Percentiles rank a stretch among this genome's conserved stretches.
Conservation (phyloP, 106 monocot genomes). For the Vanilla planifolia region DNA sequence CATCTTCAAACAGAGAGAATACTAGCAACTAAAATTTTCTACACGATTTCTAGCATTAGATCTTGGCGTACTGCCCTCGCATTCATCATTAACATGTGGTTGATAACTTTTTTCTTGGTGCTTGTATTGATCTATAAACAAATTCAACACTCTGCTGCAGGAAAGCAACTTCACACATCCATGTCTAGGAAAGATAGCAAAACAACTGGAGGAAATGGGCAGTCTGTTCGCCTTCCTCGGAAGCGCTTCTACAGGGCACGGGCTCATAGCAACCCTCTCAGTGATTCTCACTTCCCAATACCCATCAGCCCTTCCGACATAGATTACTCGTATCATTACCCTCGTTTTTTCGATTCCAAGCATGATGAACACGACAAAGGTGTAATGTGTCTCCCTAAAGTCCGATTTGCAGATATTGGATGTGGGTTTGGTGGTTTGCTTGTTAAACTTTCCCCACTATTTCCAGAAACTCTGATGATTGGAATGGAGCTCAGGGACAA, state of each 20-base stretch:
- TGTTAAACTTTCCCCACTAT: conserved; percentile 68
- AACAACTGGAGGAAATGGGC: conserved; percentile 16
- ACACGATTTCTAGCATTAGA: no score
- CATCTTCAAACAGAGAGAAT: no score
- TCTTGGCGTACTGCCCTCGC: no score
- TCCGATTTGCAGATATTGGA: conserved; percentile 85
- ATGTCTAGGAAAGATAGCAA: conserved; percentile 5
- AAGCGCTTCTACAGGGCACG: conserved; percentile 92
- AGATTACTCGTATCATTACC: conserved; percentile 64
- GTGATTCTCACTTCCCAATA: conserved; percentile 95
- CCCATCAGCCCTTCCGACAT: conserved; percentile 68
- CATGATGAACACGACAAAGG: conserved; percentile 2
- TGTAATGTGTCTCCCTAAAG: conserved; percentile 21
- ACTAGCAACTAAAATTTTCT: no score
- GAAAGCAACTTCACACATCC: no score
- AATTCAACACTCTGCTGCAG: no score
- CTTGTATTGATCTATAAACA: conserved; percentile 2
- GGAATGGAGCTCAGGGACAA: conserved; percentile 98
- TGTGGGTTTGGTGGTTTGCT: conserved; percentile 96
- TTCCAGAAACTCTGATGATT: conserved; percentile 88
- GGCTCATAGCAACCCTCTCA: conserved; percentile 98
- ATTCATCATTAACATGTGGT: no score
- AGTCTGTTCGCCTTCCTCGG: conserved; percentile 45
- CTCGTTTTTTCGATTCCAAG: conserved; percentile 35
- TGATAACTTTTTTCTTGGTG: no score